phyloP scores from a whole-genome alignment of 2,329 filamentous ascomycete species.

The Diaporthe sp. region DNA sequence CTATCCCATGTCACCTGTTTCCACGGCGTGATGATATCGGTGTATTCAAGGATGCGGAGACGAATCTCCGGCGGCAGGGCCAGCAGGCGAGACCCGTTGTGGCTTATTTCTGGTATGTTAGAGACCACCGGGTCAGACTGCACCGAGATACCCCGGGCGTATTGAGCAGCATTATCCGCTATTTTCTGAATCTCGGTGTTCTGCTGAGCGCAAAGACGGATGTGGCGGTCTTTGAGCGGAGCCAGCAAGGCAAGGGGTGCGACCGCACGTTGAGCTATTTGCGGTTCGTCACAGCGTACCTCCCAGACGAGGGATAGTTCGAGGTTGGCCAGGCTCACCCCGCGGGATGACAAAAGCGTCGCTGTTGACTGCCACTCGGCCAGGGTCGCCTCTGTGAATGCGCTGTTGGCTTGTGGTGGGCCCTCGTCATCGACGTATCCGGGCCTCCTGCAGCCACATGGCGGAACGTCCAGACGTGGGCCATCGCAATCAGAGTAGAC shows the following conservation, averaged over 20 bases:
- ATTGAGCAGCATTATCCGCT: conserved; percentile 18
- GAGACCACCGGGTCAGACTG: background rate
- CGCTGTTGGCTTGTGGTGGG: background rate
- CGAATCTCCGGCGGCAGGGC: conserved; percentile 44
- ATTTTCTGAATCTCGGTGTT: conserved; percentile 26
- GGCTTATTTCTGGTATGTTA: background rate
- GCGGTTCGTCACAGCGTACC: background rate
- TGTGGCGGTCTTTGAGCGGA: background rate
- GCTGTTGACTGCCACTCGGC: conserved; percentile 9
- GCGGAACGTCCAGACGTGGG: background rate
- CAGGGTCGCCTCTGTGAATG: background rate
- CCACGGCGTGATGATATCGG: conserved; percentile 44
- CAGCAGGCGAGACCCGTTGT: background rate
- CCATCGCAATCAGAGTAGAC: background rate
- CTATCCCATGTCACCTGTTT: conserved; percentile 43
- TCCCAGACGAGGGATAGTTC: background rate
- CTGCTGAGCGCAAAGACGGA: background rate
- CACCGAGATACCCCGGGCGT: conserved; percentile 13
- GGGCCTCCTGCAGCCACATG: background rate
- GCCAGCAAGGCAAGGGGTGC: background rate
- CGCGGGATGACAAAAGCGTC: background rate
- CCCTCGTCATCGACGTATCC: background rate
- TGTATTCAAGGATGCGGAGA: conserved; percentile 43
- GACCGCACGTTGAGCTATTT: background rate
- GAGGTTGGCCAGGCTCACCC: background rate